Base-by-base conservation (phyloP, 2,329 filamentous ascomycete species). In the Arthroderma sp. region DNA sequence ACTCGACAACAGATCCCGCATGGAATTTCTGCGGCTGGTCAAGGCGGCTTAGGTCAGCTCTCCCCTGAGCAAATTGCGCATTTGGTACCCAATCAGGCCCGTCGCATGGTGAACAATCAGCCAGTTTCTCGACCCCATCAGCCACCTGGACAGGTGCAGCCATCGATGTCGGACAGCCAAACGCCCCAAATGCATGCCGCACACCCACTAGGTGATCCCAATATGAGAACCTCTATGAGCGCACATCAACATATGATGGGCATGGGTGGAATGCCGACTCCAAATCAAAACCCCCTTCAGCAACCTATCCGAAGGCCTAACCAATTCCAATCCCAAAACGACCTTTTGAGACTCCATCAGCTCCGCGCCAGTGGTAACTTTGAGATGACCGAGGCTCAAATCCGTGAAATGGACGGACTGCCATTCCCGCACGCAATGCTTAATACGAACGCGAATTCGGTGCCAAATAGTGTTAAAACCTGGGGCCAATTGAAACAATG, bases 401-500 rank as follows among this genome's bases (percentile, higher is more conserved):
- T 56, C n/a, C 59, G 58, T 46, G 60, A 66, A 37, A 69, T 70
- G 67, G 67, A 70, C 48, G 55, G 55, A 28, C 32, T 60, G 4
- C 48, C 51, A 6, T 68, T 68, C 44, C 66, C 66, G 4, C 57
- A 54, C 2, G 54, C 52, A 7, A 58, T 63, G n/a, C 50, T 65
- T 8, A 58, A 55, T 43, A 56, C 56, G 32, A 61, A 57, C 30
- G 51, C 53, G n/a, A 60, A 57, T 39, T 57, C 62, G 11, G 54
- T 75, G 6, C 74, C 75, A 4, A 68, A 67, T 29, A 58, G 70
- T 8, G 62, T 78, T 27, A 71, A 68, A 51, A 70, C 68, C 2
- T 79, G 75, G 75, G 68, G 68, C 6, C 70, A 76, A 45, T 61
- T 79, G 5, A 78, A 77, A 56, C 61, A 70, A 43, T 74, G 72